Conservation (phyloP, 805 yeast genomes). For the Kluyveromyces siamensis region DNA sequence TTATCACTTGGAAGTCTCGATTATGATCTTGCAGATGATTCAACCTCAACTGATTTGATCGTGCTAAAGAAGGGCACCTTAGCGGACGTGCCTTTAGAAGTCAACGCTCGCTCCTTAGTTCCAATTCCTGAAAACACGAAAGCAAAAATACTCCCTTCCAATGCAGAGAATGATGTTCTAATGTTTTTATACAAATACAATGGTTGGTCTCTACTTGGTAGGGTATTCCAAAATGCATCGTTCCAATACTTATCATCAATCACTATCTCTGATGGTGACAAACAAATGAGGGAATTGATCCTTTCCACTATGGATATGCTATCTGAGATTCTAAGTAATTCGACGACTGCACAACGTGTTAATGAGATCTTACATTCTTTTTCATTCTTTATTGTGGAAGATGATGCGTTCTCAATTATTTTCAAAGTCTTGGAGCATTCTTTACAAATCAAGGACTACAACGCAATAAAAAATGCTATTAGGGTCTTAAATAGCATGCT, state of each 20-base stretch:
- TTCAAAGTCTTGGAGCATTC: conserved; percentile 62
- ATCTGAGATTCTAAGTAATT: conserved; percentile 36
- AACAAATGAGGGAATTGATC: conserved; percentile 33
- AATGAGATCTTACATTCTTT: conserved; percentile 28
- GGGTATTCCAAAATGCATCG: conserved; percentile 57
- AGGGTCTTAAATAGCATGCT: conserved; percentile 42
- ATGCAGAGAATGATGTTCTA: conserved; percentile 33
- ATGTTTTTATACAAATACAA: conserved; percentile 65
- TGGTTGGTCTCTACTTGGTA: conserved; percentile 84
- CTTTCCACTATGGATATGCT: conserved; percentile 44
- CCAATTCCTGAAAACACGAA: conserved; percentile 48
- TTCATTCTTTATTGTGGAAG: conserved; percentile 40
- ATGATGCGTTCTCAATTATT: conserved; percentile 53
- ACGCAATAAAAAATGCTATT: conserved; percentile 37
- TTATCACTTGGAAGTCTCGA: conserved; percentile 32
- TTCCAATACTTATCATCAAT: conserved; percentile 16
- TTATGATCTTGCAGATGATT: conserved; percentile 34
- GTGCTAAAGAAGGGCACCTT: conserved; percentile 39
- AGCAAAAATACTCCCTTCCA: conserved; percentile 57
- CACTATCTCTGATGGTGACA: conserved; percentile 26
- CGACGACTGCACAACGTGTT: conserved; percentile 32
- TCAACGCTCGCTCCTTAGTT: conserved; percentile 34
- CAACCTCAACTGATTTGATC: conserved; percentile 36
- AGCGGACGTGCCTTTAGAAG: conserved; percentile 50
- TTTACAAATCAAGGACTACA: conserved; percentile 44